Percentiles rank a stretch among this genome's conserved stretches.
These are phyloP conservation scores for Xylaria longipes DNA, from an alignment of 495 filamentous ascomycete genomes.

Conservation along the genomic window DNA sequence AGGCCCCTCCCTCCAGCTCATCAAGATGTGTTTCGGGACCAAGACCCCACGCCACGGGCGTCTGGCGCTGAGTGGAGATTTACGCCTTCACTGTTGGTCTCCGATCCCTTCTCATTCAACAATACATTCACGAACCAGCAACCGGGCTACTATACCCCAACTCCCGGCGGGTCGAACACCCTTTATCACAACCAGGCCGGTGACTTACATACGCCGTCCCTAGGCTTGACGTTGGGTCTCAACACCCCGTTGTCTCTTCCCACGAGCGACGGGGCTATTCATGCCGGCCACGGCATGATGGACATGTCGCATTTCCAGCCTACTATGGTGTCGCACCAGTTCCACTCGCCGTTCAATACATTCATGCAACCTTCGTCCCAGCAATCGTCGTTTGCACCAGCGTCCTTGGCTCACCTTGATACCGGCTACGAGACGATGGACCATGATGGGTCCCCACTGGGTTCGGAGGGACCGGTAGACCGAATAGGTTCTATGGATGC, in stretches of 20 bases:
- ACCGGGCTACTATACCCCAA: constrained; percentile 87
- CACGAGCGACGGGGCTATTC: constrained; percentile 64
- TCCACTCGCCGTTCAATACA: constrained; percentile 71
- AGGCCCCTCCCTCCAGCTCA: constrained; percentile 48
- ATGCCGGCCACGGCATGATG: constrained; percentile 60
- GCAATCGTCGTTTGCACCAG: constrained; percentile 75
- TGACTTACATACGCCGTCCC: constrained; percentile 86
- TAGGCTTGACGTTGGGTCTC: constrained; percentile 65
- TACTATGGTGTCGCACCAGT: constrained; percentile 68
- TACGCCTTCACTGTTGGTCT: constrained; percentile 87
- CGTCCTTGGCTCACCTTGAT: constrained; percentile 78
- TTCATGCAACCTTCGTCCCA: constrained; percentile 66
- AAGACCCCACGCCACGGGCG: constrained; percentile 78
- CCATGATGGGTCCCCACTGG: constrained; percentile 69
- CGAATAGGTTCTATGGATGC: constrained; percentile 57
- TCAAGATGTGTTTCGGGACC: constrained; percentile 70
- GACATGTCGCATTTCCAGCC: constrained; percentile 60
- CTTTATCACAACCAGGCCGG: constrained; percentile 84
- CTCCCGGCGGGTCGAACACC: constrained; percentile 81
- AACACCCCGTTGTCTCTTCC: constrained; percentile 86
- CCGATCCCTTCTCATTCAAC: constrained; percentile 80
- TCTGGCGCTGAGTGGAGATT: constrained; percentile 81
- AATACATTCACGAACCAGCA: constrained; percentile 76
- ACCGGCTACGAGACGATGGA: constrained; percentile 80
- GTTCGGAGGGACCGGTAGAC: constrained; percentile 52